Evolutionary conservation across 139 green algal species (phyloP).

Genomic region (Chlorella sp.): DNA sequence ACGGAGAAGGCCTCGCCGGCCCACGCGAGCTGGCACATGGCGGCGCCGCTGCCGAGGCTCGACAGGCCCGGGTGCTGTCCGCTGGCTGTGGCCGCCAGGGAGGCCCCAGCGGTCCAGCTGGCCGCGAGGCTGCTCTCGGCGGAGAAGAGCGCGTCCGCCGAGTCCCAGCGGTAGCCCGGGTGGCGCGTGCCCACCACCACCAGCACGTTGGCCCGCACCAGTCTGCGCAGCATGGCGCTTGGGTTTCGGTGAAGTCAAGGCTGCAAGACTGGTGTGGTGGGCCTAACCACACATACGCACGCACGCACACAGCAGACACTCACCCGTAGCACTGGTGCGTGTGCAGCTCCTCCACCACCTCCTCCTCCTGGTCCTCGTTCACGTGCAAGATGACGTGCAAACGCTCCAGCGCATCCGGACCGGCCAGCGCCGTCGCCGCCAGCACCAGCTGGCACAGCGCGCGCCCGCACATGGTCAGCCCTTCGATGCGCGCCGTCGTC

Average conservation of each 20-base stretch:
- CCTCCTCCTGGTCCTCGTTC: slow-evolving; percentile 25
- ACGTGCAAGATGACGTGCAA: slow-evolving; percentile 30
- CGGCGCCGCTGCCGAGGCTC: slow-evolving; percentile 13
- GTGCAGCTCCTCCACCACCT: slow-evolving; percentile 22
- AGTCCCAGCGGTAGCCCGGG: not conserved
- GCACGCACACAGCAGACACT: not conserved
- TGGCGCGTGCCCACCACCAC: not conserved
- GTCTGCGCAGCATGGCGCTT: not conserved
- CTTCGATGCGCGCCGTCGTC: slow-evolving; percentile 11
- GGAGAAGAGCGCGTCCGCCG: not conserved
- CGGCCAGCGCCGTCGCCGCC: slow-evolving; percentile 9
- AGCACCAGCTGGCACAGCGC: slow-evolving; percentile 16
- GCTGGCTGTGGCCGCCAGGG: not conserved
- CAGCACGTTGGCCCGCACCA: not conserved
- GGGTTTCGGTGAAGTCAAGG: not conserved
- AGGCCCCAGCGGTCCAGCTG: not conserved
- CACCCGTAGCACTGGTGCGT: slow-evolving; percentile 23
- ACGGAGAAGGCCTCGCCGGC: slow-evolving; percentile 26
- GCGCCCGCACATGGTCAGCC: slow-evolving; percentile 21
- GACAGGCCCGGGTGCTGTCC: not conserved
- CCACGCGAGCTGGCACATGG: slow-evolving; percentile 29
- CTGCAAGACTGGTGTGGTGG: not conserved
- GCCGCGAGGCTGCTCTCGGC: not conserved
- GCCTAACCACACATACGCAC: not conserved
- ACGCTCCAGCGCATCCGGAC: slow-evolving; percentile 7